Percentiles rank a stretch among this genome's conserved stretches.
Conservation (phyloP, 2,329 filamentous ascomycete species). For the Fusarium sp. region DNA sequence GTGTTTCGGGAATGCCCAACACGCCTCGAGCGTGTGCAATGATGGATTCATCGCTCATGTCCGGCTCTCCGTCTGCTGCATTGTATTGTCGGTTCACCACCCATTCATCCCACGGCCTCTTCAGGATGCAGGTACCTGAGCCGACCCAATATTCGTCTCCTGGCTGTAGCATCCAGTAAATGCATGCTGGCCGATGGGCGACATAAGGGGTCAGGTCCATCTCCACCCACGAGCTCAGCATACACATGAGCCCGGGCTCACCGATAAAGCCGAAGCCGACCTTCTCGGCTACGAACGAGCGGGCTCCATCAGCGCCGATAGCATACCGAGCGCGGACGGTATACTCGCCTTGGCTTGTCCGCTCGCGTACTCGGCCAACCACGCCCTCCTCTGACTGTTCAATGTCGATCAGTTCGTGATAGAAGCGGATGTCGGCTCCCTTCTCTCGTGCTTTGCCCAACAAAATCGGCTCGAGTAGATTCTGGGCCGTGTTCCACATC, state of each 20-base stretch:
- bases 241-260: constrained; percentile 24
- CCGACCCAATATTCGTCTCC: constrained; percentile 28
- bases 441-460: constrained; percentile 8
- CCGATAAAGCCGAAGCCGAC: constrained; percentile 20
- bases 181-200: constrained; percentile 21
- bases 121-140: constrained; percentile 17
- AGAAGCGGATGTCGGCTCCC: constrained; percentile 24
- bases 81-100: constrained; percentile 30
- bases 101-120: constrained; percentile 28
- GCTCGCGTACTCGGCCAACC: constrained; percentile 18
- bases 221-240: constrained; percentile 25
- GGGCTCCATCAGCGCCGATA: constrained; percentile 26
- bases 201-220: constrained; percentile 25
- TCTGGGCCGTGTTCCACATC: constrained; percentile 21
- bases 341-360: constrained; percentile 15
- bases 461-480: constrained; percentile 15
- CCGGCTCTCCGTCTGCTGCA: constrained; percentile 24
- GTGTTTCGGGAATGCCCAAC: constrained; percentile 12
- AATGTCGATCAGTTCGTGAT: constrained; percentile 25
- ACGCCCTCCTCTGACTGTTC: constrained; percentile 13
- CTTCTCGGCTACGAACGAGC: constrained; percentile 19
- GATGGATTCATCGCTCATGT: constrained; percentile 21
- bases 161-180: constrained; percentile 26
- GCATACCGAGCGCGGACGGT: constrained; percentile 17
- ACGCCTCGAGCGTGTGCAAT: constrained; percentile 19